phyloP scores from a whole-genome alignment of 2,329 filamentous ascomycete species.

The Beauveria sp. region DNA sequence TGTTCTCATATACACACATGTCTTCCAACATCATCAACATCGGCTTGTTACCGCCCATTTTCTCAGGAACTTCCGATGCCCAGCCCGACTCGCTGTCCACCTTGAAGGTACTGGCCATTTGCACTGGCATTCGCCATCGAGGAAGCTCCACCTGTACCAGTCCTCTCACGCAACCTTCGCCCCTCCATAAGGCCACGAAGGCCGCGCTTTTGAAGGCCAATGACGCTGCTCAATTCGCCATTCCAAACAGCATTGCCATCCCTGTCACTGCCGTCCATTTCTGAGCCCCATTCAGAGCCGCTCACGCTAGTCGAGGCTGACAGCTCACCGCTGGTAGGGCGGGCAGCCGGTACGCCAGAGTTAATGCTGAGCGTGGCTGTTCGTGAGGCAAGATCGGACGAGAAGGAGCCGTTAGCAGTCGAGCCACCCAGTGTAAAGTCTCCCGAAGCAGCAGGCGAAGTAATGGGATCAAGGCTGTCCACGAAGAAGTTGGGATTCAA shows the following conservation, averaged over 20 bases:
- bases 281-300: constrained; percentile 49
- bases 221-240: constrained; percentile 77
- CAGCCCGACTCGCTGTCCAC: constrained; percentile 38
- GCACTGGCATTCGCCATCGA: constrained; percentile 23
- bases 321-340: constrained; percentile 39
- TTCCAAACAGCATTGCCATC: constrained; percentile 57
- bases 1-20: constrained; percentile 8
- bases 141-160: constrained; percentile 31
- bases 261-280: constrained; percentile 41
- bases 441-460: constrained; percentile 24
- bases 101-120: constrained; percentile 20
- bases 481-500: constrained; percentile 58
- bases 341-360: constrained; percentile 29
- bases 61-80: constrained; percentile 42
- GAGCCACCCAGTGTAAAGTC: constrained; percentile 27
- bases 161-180: constrained; percentile 70
- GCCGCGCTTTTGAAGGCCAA: constrained; percentile 90
- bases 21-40: constrained; percentile 9
- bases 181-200: constrained; percentile 92
- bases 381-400: constrained; percentile 25
- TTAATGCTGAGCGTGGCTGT: constrained; percentile 41
- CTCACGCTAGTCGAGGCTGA: constrained; percentile 44
- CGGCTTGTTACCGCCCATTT: not conserved
- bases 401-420: constrained; percentile 21
- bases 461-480: constrained; percentile 36